Evolutionary conservation across 1,284 basidiomycete genomes (phyloP).

Genomic region (Wolfiporia cocos): DNA sequence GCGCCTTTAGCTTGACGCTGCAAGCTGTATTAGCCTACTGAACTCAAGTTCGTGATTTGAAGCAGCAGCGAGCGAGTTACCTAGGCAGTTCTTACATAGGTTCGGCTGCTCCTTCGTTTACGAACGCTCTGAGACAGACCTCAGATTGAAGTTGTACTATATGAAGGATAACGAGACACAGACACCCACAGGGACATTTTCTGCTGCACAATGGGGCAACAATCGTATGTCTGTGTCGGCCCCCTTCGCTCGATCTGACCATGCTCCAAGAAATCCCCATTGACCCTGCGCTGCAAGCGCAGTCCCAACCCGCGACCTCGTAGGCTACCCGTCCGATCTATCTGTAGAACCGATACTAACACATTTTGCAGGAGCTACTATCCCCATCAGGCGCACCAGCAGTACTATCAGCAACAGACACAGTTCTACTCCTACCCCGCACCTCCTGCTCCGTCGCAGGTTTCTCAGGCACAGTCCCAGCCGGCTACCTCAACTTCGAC

Average conservation of each 20-base stretch:
- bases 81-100: no score
- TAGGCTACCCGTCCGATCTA: slow-evolving; percentile 6
- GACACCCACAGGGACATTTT: slow-evolving; percentile 26
- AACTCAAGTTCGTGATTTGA: no score
- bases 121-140: no score
- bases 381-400: slow-evolving; percentile 40
- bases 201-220: slow-evolving; percentile 36
- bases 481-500: slow-evolving; percentile 20
- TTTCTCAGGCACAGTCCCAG: slow-evolving; percentile 18
- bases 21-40: no score
- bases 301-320: slow-evolving; percentile 38
- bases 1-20: no score
- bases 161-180: slow-evolving; percentile 29
- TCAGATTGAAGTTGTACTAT: no score
- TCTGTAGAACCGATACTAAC: slow-evolving; percentile 6
- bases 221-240: slow-evolving; percentile 26
- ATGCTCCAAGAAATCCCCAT: slow-evolving; percentile 49
- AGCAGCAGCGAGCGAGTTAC: no score
- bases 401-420: slow-evolving; percentile 47
- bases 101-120: no score
- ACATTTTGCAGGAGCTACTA: slow-evolving; percentile 36
- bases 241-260: slow-evolving; percentile 12
- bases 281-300: slow-evolving; percentile 63
- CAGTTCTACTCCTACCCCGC: slow-evolving; percentile 48
- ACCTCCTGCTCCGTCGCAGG: slow-evolving; percentile 20